phyloP scores from a whole-genome alignment of 2,329 filamentous ascomycete genomes.

The Penicillium italicum region DNA sequence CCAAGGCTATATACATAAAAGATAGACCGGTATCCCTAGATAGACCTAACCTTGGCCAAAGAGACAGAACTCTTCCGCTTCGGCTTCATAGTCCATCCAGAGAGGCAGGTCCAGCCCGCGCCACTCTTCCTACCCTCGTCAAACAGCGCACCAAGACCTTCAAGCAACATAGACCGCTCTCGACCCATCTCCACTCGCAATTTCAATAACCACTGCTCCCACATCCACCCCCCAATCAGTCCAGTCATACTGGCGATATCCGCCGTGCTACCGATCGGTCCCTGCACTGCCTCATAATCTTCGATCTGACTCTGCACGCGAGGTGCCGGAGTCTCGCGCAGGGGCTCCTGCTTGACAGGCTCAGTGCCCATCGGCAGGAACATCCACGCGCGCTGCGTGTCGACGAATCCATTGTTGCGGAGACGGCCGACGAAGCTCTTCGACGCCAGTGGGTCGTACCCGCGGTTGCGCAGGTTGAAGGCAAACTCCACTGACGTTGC shows the following conservation, averaged over 20 bases:
- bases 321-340: conserved; percentile 40
- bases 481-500: conserved; percentile 89
- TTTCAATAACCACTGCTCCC: conserved; percentile 94
- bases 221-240: conserved; percentile 80
- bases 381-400: conserved; percentile 81
- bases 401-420: conserved; percentile 69
- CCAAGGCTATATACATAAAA: conserved; percentile 3
- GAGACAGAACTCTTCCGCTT: conserved; percentile 16
- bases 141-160: conserved; percentile 56
- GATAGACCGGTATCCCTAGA: background rate
- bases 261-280: conserved; percentile 63
- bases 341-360: conserved; percentile 45
- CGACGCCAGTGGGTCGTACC: conserved; percentile 82
- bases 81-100: conserved; percentile 57
- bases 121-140: conserved; percentile 58
- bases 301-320: conserved; percentile 36
- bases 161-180: conserved; percentile 50
- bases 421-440: conserved; percentile 76
- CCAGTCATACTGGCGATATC: conserved; percentile 73
- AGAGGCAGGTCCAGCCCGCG: conserved; percentile 58
- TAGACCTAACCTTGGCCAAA: background rate
- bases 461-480: conserved; percentile 81
- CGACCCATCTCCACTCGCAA: conserved; percentile 82
- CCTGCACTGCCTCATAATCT: conserved; percentile 57
- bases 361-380: conserved; percentile 74